These are phyloP conservation scores for Diplodia scrobiculata DNA, from an alignment of 2,329 filamentous ascomycete genomes.

Conservation along the genomic window DNA sequence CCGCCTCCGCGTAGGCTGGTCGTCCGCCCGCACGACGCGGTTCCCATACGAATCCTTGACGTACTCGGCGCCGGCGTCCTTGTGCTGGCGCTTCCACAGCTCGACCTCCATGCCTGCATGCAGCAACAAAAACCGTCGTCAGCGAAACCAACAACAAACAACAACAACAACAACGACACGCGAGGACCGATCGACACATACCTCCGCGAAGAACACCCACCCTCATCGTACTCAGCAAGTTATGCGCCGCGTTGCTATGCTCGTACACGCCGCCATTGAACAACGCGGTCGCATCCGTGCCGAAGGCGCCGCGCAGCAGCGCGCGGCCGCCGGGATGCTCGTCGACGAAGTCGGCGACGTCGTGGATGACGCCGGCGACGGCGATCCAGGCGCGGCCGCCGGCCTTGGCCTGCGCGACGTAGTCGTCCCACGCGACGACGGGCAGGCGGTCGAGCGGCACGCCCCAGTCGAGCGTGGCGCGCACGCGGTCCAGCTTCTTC, in stretches of 20 bases:
- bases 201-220: conserved; percentile 84
- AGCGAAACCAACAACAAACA: too few species aligned
- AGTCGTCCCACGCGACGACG: conserved; percentile 84
- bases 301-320: conserved; percentile 77
- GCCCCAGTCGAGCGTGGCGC: conserved; percentile 80
- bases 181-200: conserved; percentile 46
- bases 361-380: conserved; percentile 82
- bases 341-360: conserved; percentile 80
- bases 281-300: conserved; percentile 85
- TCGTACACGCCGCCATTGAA: conserved; percentile 91
- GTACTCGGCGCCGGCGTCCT: conserved; percentile 40
- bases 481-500: conserved; percentile 91
- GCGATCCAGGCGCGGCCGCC: conserved; percentile 71
- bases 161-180: too few species aligned
- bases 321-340: conserved; percentile 89
- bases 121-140: neutral
- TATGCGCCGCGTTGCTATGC: conserved; percentile 88
- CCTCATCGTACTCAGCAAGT: conserved; percentile 83
- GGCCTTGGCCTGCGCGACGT: conserved; percentile 73
- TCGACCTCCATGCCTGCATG: conserved; percentile 64
- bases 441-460: conserved; percentile 81
- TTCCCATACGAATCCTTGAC: conserved; percentile 25
- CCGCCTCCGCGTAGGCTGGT: conserved; percentile 26
- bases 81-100: conserved; percentile 80
- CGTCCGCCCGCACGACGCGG: conserved; percentile 14